Conservation (phyloP, 2,329 filamentous ascomycete genomes). For the Fusarium bactridioides region DNA sequence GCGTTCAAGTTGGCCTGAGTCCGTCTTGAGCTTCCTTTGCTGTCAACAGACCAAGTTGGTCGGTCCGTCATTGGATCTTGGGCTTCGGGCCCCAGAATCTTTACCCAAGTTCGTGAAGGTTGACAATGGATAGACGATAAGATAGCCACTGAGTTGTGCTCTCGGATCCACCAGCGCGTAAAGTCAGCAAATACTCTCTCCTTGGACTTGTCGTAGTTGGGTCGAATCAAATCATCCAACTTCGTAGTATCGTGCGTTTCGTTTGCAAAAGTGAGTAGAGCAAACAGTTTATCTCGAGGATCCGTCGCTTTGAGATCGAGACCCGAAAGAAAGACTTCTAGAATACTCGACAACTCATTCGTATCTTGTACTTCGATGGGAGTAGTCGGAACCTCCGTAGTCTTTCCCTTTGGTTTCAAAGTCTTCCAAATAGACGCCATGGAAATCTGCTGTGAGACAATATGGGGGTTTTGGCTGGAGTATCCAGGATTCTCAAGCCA, state of each 20-base stretch:
- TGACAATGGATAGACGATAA: conserved; percentile 23
- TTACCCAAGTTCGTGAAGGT: conserved; percentile 18
- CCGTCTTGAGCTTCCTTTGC: conserved; percentile 13
- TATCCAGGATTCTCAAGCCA: conserved; percentile 8
- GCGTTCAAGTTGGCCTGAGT: conserved; percentile 9
- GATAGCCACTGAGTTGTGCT: conserved; percentile 12
- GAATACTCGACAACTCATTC: not conserved
- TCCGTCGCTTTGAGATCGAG: conserved; percentile 30
- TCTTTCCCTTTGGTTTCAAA: not conserved
- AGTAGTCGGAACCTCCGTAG: not conserved
- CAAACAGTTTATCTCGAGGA: conserved; percentile 25
- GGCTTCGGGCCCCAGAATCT: not conserved
- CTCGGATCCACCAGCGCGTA: conserved; percentile 29
- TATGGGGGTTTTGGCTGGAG: conserved; percentile 12
- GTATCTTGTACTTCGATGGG: not conserved
- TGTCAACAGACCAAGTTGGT: conserved; percentile 23
- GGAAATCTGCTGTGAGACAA: conserved; percentile 1
- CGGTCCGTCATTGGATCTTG: rapidly evolving
- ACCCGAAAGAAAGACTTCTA: conserved; percentile 21
- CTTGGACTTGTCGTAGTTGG: conserved; percentile 23
- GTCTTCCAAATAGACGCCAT: conserved; percentile 32
- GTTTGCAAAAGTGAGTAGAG: conserved; percentile 20
- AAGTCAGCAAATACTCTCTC: conserved; percentile 29
- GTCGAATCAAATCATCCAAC: conserved; percentile 20
- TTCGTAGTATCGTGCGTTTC: conserved; percentile 8